Conservation (phyloP, 257 asterid genomes). For the Nicotiana attenuata region DNA sequence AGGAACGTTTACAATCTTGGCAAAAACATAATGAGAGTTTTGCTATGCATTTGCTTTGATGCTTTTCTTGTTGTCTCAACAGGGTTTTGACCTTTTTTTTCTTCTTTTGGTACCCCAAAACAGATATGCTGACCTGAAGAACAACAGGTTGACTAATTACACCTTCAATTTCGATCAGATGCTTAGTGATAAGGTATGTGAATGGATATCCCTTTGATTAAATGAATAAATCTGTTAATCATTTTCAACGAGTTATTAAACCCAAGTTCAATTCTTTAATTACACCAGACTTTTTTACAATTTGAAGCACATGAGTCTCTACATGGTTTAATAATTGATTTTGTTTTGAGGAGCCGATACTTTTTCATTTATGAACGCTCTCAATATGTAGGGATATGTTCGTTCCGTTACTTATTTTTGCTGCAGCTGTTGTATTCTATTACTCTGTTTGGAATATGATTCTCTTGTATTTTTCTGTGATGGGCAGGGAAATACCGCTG, state of each 20-base stretch:
- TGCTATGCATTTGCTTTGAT: not conserved
- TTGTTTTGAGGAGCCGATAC: not conserved
- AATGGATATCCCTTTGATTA: not conserved
- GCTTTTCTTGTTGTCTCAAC: not conserved
- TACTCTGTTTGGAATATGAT: not conserved
- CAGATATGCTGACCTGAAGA: slow-evolving; percentile 96
- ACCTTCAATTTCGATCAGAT: slow-evolving; percentile 87
- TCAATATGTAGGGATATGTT: not conserved
- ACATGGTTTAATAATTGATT: not conserved
- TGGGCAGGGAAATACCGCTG: slow-evolving; percentile 98
- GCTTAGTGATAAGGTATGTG: slow-evolving; percentile 86
- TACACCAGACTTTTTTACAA: not conserved
- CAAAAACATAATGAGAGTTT: not conserved
- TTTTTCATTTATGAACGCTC: not conserved
- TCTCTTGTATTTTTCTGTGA: slow-evolving; percentile 6
- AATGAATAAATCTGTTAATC: not conserved
- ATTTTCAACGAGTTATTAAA: too few relatives aligned
- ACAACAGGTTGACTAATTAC: slow-evolving; percentile 80
- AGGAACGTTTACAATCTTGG: not conserved
- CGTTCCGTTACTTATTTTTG: not conserved
- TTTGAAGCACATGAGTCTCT: not conserved
- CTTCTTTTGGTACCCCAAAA: slow-evolving; percentile 7
- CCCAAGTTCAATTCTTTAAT: not conserved
- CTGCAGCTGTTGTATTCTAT: not conserved
- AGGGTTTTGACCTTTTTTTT: not conserved